A percentile compares a stretch with the other conserved stretches of the same genome.
Conservation (phyloP, 192 early-diverging fungal genomes). For the Spizellomyces sp. region DNA sequence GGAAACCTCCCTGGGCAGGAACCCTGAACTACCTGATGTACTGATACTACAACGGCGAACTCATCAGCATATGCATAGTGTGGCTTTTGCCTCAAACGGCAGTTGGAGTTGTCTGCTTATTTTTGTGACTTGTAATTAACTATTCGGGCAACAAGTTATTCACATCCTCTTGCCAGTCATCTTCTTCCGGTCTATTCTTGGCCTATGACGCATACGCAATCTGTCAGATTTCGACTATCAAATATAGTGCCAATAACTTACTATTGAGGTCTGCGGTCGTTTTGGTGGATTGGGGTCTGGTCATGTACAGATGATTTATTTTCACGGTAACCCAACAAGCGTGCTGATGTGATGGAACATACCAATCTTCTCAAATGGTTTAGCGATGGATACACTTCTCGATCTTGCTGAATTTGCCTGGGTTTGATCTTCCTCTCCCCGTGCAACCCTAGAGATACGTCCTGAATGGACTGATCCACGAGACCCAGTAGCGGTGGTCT, state of each 20-base stretch:
- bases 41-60: too few species aligned
- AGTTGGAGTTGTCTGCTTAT: neutral
- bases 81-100: too few species aligned
- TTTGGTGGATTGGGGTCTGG: conserved; percentile 17
- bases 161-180: conserved; percentile 50
- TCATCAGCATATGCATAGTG: too few species aligned
- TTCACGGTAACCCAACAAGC: too few species aligned
- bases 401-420: too few species aligned
- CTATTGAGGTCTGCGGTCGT: conserved; percentile 27
- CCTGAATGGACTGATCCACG: conserved; percentile 1
- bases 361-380: too few species aligned
- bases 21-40: too few species aligned
- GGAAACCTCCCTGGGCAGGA: too few species aligned
- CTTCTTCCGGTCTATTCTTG: conserved; percentile 22
- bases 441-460: neutral
- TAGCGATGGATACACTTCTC: too few species aligned
- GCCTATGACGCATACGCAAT: neutral
- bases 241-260: neutral
- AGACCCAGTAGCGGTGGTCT: neutral
- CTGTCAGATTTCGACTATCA: neutral
- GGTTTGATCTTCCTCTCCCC: conserved; percentile 1
- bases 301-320: too few species aligned
- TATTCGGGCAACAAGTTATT: conserved; percentile 44
- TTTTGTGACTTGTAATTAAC: neutral
- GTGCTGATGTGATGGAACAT: too few species aligned